phyloP scores from a whole-genome alignment of 2,329 filamentous ascomycete genomes.

The Ophiostoma triangulosporum region DNA sequence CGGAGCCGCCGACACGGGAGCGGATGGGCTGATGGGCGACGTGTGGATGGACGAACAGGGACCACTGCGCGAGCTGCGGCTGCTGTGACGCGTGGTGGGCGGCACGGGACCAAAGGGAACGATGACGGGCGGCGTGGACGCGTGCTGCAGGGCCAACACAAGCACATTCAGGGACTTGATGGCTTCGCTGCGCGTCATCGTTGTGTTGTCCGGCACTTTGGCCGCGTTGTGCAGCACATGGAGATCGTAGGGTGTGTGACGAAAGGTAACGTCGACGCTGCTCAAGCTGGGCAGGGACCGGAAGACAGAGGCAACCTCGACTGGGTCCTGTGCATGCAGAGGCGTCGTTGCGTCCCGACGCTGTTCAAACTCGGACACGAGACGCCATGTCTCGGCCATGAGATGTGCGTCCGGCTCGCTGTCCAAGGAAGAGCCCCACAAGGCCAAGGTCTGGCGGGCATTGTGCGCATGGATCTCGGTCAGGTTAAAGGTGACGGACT shows the following conservation, averaged over 20 bases:
- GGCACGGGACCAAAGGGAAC: constrained; percentile 1
- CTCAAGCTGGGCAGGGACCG: constrained; percentile 26
- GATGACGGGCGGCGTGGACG: neutral
- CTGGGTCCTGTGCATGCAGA: constrained; percentile 21
- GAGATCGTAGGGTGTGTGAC: constrained; percentile 26
- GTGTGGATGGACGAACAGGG: neutral
- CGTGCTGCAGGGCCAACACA: constrained; percentile 12
- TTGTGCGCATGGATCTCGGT: constrained; percentile 28
- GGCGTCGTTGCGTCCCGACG: constrained; percentile 19
- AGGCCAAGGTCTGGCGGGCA: constrained; percentile 23
- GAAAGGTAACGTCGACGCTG: constrained; percentile 28
- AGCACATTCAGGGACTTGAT: constrained; percentile 10
- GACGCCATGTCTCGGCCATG: neutral
- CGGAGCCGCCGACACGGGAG: neutral
- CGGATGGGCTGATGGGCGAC: neutral
- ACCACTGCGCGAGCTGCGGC: neutral
- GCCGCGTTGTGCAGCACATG: constrained; percentile 25
- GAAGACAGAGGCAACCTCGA: constrained; percentile 20
- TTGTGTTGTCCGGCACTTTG: constrained; percentile 25
- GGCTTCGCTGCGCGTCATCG: constrained; percentile 22
- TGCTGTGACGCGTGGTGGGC: neutral
- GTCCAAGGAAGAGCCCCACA: constrained; percentile 16
- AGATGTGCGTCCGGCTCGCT: constrained; percentile 2
- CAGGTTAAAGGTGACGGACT: constrained; percentile 32
- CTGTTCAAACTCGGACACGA: constrained; percentile 24